These are phyloP conservation scores for Mycena metata DNA, from an alignment of 768 basidiomycete species.

Conservation along the genomic window DNA sequence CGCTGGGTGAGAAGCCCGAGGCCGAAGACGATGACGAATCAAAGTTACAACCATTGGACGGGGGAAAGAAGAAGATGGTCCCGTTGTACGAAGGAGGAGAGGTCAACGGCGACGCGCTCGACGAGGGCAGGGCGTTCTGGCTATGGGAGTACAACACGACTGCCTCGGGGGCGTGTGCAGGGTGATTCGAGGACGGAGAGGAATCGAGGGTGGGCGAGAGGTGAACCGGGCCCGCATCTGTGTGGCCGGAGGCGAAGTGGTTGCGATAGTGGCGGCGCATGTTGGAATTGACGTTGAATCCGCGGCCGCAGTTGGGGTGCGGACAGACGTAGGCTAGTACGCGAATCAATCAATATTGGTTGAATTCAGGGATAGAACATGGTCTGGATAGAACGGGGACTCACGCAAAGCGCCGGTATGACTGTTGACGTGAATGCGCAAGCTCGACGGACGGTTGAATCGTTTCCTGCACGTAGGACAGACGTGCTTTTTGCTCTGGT, in stretches of 20 bases:
- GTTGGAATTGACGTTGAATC: slow-evolving; percentile 89
- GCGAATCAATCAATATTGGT: not conserved
- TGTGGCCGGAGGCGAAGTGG: slow-evolving; percentile 40
- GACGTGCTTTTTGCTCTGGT: slow-evolving; percentile 59
- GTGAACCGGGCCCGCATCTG: too few species aligned
- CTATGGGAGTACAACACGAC: too few species aligned
- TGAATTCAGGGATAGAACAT: not conserved
- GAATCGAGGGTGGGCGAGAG: too few species aligned
- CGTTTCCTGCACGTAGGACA: slow-evolving; percentile 71
- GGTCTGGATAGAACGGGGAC: slow-evolving; percentile 36
- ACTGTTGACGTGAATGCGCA: slow-evolving; percentile 75
- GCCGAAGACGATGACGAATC: too few species aligned
- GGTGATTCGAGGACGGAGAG: too few species aligned
- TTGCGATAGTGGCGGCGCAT: slow-evolving; percentile 86
- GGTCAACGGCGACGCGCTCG: too few species aligned
- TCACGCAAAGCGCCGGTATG: slow-evolving; percentile 79
- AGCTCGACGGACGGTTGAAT: slow-evolving; percentile 78
- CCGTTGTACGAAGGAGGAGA: not conserved
- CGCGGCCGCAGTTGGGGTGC: slow-evolving; percentile 78
- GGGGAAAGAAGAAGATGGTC: not conserved
- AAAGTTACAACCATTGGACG: not conserved
- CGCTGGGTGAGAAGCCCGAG: too few species aligned
- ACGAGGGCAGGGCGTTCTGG: too few species aligned
- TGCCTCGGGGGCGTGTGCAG: too few species aligned
- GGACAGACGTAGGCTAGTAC: slow-evolving; percentile 75